Base-by-base conservation (phyloP, 2,329 filamentous ascomycete species). In the Ceratocystiopsis sp. region DNA sequence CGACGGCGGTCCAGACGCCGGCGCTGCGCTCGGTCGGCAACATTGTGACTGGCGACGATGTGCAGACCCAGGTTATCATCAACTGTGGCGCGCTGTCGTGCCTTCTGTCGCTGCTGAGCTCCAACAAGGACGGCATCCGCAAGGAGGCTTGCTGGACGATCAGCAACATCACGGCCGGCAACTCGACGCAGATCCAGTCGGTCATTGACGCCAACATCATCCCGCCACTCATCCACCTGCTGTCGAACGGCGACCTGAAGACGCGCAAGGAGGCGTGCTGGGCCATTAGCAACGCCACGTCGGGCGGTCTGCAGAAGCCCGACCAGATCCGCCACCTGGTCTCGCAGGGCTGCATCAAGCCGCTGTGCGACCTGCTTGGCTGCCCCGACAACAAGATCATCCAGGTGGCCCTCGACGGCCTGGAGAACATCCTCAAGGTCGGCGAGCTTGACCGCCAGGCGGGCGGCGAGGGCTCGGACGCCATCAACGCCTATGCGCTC, bases 371-470 rank as follows among this genome's bases (percentile, higher is more conserved):
- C 57, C 76, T 98, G 21, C 77, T 98, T 45, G 78, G 77, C 35
- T 98, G 91, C 71, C 93, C 93, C 29, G 91, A 98, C 64, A 98
- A 98, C 69, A 98, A 98, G 76, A 98, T 98, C 60, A 98, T 98
- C 55, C 91, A 98, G 65, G 91, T 98, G 52, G 91, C 91, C 50
- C 76, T 98, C 40, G 91, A 98, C 57, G 91, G 91, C 43, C 73
- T 98, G 44, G 91, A 98, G 78, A 98, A 98, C 66, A 96, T 98
- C 51, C 78, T 98, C 57, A 98, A 98, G 80, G 91, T 98, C 49
- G 91, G 91, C 43, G 91, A 98, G 55, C 85, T 96, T 67, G 91
- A 98, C 67, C 95, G 94, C 73, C 86, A 95, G 64, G 74, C 86
- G 50, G 74, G 78, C 49, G 80, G 80, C 54, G 79, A 80, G 45